These are phyloP conservation scores for Alternaria sp. DNA, from an alignment of 2,329 filamentous ascomycete genomes.

Conservation along the genomic window DNA sequence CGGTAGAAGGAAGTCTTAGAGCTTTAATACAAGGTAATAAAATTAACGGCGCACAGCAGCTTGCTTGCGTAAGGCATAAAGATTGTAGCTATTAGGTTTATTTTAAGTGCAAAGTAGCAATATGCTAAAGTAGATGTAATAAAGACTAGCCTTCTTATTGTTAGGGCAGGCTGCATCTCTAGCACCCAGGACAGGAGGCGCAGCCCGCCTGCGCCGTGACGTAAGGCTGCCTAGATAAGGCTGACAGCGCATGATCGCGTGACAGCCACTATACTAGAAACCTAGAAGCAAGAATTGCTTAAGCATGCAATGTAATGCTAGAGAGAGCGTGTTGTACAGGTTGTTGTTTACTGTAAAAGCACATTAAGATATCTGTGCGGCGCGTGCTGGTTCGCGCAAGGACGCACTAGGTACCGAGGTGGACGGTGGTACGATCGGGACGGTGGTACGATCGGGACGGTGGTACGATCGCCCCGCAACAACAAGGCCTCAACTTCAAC, in stretches of 20 bases:
- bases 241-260: not conserved
- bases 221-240: not conserved
- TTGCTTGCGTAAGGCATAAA: constrained; percentile 1
- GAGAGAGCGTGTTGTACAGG: not conserved
- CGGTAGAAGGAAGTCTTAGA: constrained; percentile 10
- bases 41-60: constrained; percentile 15
- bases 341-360: not conserved
- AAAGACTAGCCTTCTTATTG: not conserved
- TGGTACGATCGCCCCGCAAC: too few species aligned
- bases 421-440: too few species aligned
- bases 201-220: not conserved
- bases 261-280: constrained; percentile 10
- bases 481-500: too few species aligned
- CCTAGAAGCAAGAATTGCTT: constrained; percentile 4
- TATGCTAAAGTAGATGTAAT: not conserved
- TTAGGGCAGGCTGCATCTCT: not conserved
- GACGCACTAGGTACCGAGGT: constrained; percentile 1
- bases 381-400: constrained; percentile 3
- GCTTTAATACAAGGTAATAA: constrained; percentile 15
- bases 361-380: not conserved
- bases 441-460: too few species aligned
- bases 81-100: not conserved
- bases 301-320: not conserved
- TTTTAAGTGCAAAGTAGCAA: not conserved
- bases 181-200: not conserved